These are phyloP conservation scores for Cymbidium sinense DNA, from an alignment of 106 monocot genomes.

Conservation along the genomic window DNA sequence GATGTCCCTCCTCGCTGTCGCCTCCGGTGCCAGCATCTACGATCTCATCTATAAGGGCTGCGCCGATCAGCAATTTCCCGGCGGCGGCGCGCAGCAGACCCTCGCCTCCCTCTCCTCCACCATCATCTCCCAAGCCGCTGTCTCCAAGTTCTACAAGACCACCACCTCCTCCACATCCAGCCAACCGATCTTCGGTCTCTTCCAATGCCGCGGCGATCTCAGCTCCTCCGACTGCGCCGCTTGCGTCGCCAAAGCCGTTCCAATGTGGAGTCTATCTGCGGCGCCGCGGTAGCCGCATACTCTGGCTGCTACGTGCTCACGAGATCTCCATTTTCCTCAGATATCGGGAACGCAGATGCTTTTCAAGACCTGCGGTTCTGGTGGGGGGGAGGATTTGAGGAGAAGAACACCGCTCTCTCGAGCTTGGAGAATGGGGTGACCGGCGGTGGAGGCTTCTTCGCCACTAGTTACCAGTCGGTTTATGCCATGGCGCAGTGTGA, in stretches of 20 bases:
- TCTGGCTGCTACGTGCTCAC: slow-evolving; percentile 79
- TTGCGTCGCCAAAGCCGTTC: slow-evolving; percentile 53
- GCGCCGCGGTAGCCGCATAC: slow-evolving; percentile 58
- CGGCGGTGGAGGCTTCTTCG: slow-evolving; percentile 55
- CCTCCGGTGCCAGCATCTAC: slow-evolving; percentile 29
- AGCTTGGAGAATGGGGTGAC: slow-evolving; percentile 57
- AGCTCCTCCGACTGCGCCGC: slow-evolving; percentile 55
- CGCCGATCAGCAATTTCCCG: slow-evolving; percentile 46
- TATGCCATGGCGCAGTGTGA: slow-evolving; percentile 98
- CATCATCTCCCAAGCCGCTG: slow-evolving; percentile 42
- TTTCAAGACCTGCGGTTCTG: slow-evolving; percentile 68
- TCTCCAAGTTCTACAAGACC: slow-evolving; percentile 83
- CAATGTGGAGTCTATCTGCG: slow-evolving; percentile 65
- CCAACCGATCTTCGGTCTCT: slow-evolving; percentile 63
- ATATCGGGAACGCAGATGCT: slow-evolving; percentile 79
- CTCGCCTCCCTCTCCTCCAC: slow-evolving; percentile 52
- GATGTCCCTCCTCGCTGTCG: background rate
- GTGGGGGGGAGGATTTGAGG: slow-evolving; percentile 52
- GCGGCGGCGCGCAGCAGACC: slow-evolving; percentile 23
- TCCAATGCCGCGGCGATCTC: slow-evolving; percentile 95
- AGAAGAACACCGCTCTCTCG: slow-evolving; percentile 71
- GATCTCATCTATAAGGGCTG: slow-evolving; percentile 89
- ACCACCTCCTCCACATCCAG: slow-evolving; percentile 35
- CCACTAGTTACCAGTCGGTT: slow-evolving; percentile 61
- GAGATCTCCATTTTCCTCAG: slow-evolving; percentile 68